A percentile compares a stretch with the other conserved stretches of the same genome.
Conservation (phyloP, 2,329 filamentous ascomycete genomes). For the Epicoccum nigrum region DNA sequence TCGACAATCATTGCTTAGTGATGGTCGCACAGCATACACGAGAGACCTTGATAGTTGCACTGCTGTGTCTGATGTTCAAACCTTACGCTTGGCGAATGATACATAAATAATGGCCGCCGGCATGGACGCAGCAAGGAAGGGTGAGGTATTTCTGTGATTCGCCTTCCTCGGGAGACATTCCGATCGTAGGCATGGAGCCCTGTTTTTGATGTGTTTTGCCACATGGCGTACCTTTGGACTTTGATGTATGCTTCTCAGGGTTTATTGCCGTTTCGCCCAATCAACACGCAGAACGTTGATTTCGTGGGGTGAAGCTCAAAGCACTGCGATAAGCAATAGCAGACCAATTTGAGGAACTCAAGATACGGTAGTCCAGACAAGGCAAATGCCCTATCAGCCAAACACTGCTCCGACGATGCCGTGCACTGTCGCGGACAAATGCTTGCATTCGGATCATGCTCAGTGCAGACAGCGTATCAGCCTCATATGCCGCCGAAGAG, state of each 20-base stretch:
- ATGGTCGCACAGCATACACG: neutral
- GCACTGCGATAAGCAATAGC: constrained; percentile 30
- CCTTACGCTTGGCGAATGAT: constrained; percentile 25
- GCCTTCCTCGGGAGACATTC: constrained; percentile 15
- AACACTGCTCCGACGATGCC: constrained; percentile 7
- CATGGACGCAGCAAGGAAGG: constrained; percentile 2
- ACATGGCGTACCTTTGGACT: constrained; percentile 7
- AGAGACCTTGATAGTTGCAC: neutral
- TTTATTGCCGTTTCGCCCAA: constrained; percentile 22
- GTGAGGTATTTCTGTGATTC: constrained; percentile 17
- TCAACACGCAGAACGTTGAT: constrained; percentile 12
- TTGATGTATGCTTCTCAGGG: constrained; percentile 19
- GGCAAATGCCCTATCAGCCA: constrained; percentile 15
- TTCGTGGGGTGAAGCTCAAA: constrained; percentile 32
- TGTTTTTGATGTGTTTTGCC: constrained; percentile 17
- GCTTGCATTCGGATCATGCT: constrained; percentile 12
- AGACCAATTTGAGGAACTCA: constrained; percentile 7
- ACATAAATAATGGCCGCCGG: constrained; percentile 34
- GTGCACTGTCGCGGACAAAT: constrained; percentile 4
- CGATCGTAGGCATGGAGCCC: constrained; percentile 14
- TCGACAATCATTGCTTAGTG: neutral
- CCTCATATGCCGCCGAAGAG: neutral
- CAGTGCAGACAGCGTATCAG: neutral
- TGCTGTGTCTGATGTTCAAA: neutral
- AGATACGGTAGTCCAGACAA: constrained; percentile 9